Evolutionary conservation across 2,329 filamentous ascomycete species (phyloP), one percentile per base, ranked within the genome.

Genomic region (Plectosphaerella cucumerina): DNA sequence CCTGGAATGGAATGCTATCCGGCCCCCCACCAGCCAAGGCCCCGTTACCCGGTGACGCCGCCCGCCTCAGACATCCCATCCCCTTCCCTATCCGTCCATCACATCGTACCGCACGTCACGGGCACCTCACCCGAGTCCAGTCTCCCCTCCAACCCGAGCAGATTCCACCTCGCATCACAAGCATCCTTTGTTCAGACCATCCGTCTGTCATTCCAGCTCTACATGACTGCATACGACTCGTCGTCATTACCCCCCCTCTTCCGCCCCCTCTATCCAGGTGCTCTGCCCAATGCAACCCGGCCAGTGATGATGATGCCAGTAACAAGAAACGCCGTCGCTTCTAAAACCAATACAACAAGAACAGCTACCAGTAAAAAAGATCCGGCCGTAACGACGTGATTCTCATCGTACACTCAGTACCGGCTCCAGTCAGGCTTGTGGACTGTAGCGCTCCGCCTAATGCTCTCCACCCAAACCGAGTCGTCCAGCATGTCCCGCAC

Each of bases 381-480:
- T 26, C 26, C 42, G 42, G 42, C 15, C 43, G 23, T 45, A 23
- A 33, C 43, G 18, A 31, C 31, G 15, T 18, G 26, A 12, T 31
- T 45, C 8, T 39, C 15, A n/a, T 39, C 35, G 35, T 17, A 39
- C 18, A n/a, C 31, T 47, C 26, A 47, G 20, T 47, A 47, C 15
- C 35, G 21, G 18, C 47, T 42, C 35, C 22, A 42, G 21, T 72
- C 66, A 14, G 73, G 71, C 57, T 70, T 73, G 48, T 73, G 72
- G 49, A 79, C 80, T 49, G 91, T 96, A 59, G 94, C 90, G 71
- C 90, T 96, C 55, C 90, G 81, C 56, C 91, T 80, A 57, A 97
- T 91, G 74, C 89, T 96, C 70, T 96, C 90, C 48, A 93, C 89
- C 93, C 93, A 97, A 15, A 89, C 86, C 17, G 90, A 94, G 62